Percentiles rank a stretch among this genome's conserved stretches.
Conservation (phyloP, 2,329 filamentous ascomycete species). For the Blumeriella jaapii region DNA sequence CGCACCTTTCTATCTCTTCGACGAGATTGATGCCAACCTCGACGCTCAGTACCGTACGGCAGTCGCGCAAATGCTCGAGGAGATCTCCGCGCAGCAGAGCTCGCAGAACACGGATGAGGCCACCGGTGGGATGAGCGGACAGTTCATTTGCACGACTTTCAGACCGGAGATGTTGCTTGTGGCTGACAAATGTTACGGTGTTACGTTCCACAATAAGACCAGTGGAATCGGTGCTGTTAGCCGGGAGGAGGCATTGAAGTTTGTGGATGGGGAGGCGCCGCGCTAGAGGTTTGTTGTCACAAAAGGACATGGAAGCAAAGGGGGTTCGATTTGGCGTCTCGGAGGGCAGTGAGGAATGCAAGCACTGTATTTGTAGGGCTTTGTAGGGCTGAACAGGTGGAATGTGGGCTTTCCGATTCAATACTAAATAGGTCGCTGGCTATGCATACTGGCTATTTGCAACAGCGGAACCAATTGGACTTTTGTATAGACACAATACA, state of each 20-base stretch:
- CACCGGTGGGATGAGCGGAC: constrained; percentile 39
- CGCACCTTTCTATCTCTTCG: constrained; percentile 97
- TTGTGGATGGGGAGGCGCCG: constrained; percentile 71
- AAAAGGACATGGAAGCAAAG: too few species aligned
- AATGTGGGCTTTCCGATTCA: too few species aligned
- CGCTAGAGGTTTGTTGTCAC: too few species aligned
- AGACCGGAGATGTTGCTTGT: constrained; percentile 90
- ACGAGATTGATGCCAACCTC: constrained; percentile 96
- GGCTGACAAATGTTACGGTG: constrained; percentile 95
- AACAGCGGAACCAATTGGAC: too few species aligned
- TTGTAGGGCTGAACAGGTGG: too few species aligned
- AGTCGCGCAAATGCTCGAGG: constrained; percentile 78
- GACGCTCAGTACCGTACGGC: constrained; percentile 97
- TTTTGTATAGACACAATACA: too few species aligned
- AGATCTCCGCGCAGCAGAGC: constrained; percentile 49
- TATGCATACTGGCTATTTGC: too few species aligned
- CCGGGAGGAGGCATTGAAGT: constrained; percentile 77
- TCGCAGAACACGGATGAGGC: constrained; percentile 29
- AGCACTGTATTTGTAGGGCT: too few species aligned
- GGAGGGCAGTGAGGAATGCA: too few species aligned
- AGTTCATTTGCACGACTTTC: constrained; percentile 99
- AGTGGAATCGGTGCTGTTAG: constrained; percentile 86
- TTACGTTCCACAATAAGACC: constrained; percentile 88
- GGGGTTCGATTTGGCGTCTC: too few species aligned
- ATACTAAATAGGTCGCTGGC: too few species aligned